Evolutionary conservation across 345 rosid species (phyloP).

Genomic region (Hypericum androsaemum): DNA sequence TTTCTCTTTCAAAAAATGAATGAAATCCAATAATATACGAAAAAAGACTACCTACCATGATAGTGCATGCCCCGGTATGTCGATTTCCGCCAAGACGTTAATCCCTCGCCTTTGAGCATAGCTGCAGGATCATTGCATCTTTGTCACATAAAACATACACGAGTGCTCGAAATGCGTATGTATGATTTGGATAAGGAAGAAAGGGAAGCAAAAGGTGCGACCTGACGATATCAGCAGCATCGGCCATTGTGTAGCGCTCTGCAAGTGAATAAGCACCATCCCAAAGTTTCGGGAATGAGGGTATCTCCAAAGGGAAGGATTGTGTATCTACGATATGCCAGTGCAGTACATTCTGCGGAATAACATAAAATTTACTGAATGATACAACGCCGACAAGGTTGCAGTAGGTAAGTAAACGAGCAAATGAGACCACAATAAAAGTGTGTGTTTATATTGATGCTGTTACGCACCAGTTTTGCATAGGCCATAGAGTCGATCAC

Average conservation of each 20-base stretch:
- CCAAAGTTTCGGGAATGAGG: constrained; percentile 73
- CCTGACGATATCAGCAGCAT: constrained; percentile 60
- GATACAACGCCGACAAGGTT: background rate
- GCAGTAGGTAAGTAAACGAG: background rate
- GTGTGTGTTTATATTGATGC: background rate
- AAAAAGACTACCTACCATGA: constrained; percentile 43
- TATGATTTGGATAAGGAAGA: background rate
- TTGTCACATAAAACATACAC: constrained; percentile 2
- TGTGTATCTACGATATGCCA: constrained; percentile 72
- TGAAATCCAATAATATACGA: background rate
- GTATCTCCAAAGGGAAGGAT: constrained; percentile 64
- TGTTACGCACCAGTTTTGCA: constrained; percentile 49
- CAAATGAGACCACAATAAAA: background rate
- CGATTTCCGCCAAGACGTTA: constrained; percentile 61
- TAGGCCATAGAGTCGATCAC: constrained; percentile 71
- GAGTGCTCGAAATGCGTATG: constrained; percentile 4
- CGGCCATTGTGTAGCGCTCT: constrained; percentile 46
- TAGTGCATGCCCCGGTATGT: constrained; percentile 69
- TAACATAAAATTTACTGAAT: constrained; percentile 1
- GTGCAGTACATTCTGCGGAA: constrained; percentile 55
- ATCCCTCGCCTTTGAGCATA: constrained; percentile 51
- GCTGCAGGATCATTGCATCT: constrained; percentile 18
- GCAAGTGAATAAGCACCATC: constrained; percentile 50
- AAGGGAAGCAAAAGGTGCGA: constrained; percentile 16
- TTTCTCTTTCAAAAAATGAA: no score